phyloP scores from a whole-genome alignment of 129 eudicot species.

The Escallonia rubra region DNA sequence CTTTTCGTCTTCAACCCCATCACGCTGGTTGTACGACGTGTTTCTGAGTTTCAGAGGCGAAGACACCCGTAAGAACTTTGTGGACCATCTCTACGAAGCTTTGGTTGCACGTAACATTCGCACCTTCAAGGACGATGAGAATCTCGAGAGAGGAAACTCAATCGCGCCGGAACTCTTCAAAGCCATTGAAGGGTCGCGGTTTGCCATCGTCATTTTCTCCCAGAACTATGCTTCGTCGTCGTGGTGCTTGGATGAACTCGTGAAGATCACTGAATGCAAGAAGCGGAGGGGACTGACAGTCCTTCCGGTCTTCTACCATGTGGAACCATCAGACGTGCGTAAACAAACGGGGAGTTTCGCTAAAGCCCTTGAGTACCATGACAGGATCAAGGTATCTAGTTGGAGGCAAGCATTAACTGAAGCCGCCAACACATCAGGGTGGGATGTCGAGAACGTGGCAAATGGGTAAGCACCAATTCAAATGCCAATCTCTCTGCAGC shows the following conservation, averaged over 20 bases:
- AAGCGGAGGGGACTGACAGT: no score
- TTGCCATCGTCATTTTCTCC: slow-evolving; percentile 29
- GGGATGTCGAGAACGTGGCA: no score
- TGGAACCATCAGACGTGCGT: no score
- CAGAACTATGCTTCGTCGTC: slow-evolving; percentile 24
- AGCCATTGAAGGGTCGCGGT: slow-evolving; percentile 34
- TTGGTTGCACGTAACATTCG: slow-evolving; percentile 17
- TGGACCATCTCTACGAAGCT: slow-evolving; percentile 9
- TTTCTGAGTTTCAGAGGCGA: slow-evolving; percentile 38
- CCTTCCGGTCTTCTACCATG: no score
- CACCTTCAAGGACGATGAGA: slow-evolving; percentile 25
- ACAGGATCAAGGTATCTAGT: no score
- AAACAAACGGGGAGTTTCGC: no score
- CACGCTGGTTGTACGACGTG: slow-evolving; percentile 25
- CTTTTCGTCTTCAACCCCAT: no score
- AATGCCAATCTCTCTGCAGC: no score
- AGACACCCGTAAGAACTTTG: slow-evolving; percentile 31
- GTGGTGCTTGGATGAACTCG: slow-evolving; percentile 46
- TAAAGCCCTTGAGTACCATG: no score
- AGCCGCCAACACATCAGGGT: no score
- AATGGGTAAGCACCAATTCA: no score
- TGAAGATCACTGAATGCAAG: slow-evolving; percentile 13
- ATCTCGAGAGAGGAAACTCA: slow-evolving; percentile 17
- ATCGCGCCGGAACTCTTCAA: slow-evolving; percentile 18
- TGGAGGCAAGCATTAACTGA: no score